Evolutionary conservation across 768 basidiomycete genomes (phyloP), one percentile per base, ranked within the genome.

Genomic region (Trametes cingulata): DNA sequence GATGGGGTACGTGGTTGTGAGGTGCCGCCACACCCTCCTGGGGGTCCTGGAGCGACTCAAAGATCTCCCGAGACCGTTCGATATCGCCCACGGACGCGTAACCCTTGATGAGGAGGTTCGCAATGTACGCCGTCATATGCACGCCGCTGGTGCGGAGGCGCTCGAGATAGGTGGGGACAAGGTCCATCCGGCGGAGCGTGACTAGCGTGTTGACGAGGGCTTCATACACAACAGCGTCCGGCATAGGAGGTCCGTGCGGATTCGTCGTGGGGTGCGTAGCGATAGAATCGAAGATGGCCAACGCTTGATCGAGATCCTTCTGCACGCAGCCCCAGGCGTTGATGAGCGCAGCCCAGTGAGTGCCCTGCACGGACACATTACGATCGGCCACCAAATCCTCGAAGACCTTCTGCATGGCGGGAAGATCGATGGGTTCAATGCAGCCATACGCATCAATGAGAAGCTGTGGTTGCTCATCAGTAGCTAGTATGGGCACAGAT

Each of bases 111-210:
- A 93, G 76, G 57, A 88, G 79, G 76, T 98, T 98, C 25, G 89
- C 90, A 64, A 98, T 91, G 74, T 99, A 99, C 6, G 96, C 95
- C 2, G 95, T 98, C 85, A 94, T 88, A 67, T 90, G 89, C 8
- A 95, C 84, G 33, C 85, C 85, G 6, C 81, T 77, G 1, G 74
- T 66, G 22, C 74, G 76, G 77, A 98, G 85, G 58, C 84, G 82
- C 33, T 75, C 70, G 36, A 89, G 72, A 70, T 92, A 94, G 17
- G 75, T 66, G 0, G 87, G 85, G 24, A 95, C 81, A 46, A 95
- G 82, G 64, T 95, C 93, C 52, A 88, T 78, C 15, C 88, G 86
- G 36, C 86, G 87, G 71, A 88, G 85, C 4, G 85, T 87, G 46
- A 93, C 86, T 41, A 95, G 76, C 27, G 90, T 90, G 71, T 91